These are phyloP conservation scores for Diaporthe citrichinensis DNA, from an alignment of 2,329 filamentous ascomycete species.

Conservation along the genomic window DNA sequence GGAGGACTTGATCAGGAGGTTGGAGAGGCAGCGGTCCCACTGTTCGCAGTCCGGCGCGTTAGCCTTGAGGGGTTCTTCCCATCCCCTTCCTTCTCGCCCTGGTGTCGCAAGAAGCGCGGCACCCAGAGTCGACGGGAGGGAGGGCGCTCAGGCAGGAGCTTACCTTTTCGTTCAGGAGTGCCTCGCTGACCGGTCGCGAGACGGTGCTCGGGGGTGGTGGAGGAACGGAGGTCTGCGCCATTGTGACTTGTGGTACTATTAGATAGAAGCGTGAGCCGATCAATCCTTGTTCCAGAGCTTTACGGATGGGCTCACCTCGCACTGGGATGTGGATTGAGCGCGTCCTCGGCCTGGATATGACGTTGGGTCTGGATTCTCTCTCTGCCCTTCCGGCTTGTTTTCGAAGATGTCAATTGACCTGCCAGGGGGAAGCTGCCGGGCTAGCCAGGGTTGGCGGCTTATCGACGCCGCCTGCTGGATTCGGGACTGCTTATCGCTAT, in stretches of 20 bases:
- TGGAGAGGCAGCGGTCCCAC: constrained; percentile 99
- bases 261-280: constrained; percentile 37
- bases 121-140: too few species aligned
- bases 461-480: constrained; percentile 37
- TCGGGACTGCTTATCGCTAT: constrained; percentile 6
- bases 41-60: constrained; percentile 54
- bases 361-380: constrained; percentile 42
- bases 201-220: constrained; percentile 74
- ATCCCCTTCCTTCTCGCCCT: too few species aligned
- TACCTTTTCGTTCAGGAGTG: constrained; percentile 99
- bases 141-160: constrained; percentile 25
- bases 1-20: constrained; percentile 95
- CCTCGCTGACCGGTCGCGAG: constrained; percentile 93
- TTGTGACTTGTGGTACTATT: constrained; percentile 52
- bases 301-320: constrained; percentile 37
- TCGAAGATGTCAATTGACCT: constrained; percentile 39
- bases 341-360: constrained; percentile 41
- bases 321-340: constrained; percentile 41
- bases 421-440: constrained; percentile 36
- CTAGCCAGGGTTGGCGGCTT: constrained; percentile 32
- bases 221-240: constrained; percentile 69
- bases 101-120: neutral
- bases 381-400: constrained; percentile 39
- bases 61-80: neutral
- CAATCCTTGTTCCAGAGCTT: constrained; percentile 40